Evolutionary conservation across 352 stramenopile genomes (phyloP), one percentile per base, ranked within the genome.

Genomic region (Aphanomyces euteiches): DNA sequence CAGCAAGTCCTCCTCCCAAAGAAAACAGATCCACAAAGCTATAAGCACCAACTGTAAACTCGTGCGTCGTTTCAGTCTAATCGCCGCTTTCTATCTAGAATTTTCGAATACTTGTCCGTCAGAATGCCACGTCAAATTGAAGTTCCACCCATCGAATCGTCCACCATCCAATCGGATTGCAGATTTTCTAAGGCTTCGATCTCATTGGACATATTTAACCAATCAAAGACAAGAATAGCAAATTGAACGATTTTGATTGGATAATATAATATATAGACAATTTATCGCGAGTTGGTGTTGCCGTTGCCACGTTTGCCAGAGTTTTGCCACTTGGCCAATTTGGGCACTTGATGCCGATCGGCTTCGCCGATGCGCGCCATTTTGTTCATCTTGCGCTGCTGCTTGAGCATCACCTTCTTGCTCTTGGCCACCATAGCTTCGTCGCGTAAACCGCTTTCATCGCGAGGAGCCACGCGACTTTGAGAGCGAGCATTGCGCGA

Each of bases 291-390:
- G 56, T 81, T 65, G 69, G 82, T 90, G 53, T 69, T 85, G 77
- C 88, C 88, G 65, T 84, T 82, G 75, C 83, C 82, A 77, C 85
- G 85, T 81, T 96, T 96, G 83, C 88, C 88, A 70, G 86, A 87
- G 78, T 93, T 93, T 74, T 92, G 85, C 87, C 87, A 95, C 78
- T 93, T 93, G 75, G 86, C 85, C 36, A 96, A 78, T 78, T 96
- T 96, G 56, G 88, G 81, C 54, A 81, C 72, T 57, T 86, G 76
- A 79, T 88, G 84, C 59, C 88, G 83, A 78, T 96, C 88, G 58
- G 84, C 78, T 64, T 96, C 88, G 76, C 88, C 85, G 36, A 84
- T 84, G 48, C 83, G 83, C 19, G 85, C 88, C 76, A 89, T 85
- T 69, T 90, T 93, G 81, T 91, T 91, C 19, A 79, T 78, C 74